Evolutionary conservation across 768 basidiomycete species (phyloP), one percentile per base, ranked within the genome.

Genomic region (Exidia glandulosa): DNA sequence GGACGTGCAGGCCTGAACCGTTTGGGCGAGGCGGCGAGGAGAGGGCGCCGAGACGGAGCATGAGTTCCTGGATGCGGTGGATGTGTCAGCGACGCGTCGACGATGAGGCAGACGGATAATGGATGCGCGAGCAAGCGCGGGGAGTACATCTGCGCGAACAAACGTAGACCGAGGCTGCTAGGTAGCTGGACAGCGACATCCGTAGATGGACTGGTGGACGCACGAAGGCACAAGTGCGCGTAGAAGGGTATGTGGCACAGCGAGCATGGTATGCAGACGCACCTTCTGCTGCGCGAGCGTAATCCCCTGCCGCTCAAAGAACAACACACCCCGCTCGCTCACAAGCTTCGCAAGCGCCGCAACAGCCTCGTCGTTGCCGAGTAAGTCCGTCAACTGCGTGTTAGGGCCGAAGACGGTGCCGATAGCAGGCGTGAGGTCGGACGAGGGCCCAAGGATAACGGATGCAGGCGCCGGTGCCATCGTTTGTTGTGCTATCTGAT

Each of bases 281-380:
- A n/a, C 65, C 60, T 77, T 78, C 70, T 84, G 81, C 64, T 83
- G 75, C 30, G 75, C 73, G 45, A 80, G 67, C 3, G 68, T 73
- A 57, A 86, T 67, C 62, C 79, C 75, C 67, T 84, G 82, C 23
- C 76, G 72, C 12, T 77, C 75, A 75, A 86, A 82, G 71, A 86
- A 86, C 4, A 85, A 82, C 52, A 85, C 84, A 2, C 83, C 83
- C 32, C 84, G 80, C 57, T 74, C 60, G 34, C 56, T 37, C 34
- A 68, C 65, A 45, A 83, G 74, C 2, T 74, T 74, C 0, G 83
- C 81, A 5, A 85, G 77, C 64, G 83, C 82, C 25, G 74, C 73
- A 61, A 84, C 69, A 55, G 81, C 70, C 61, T 77, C 76, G 63
- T 83, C 81, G 6, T 77, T 67, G 64, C 82, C 76, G 32, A 84